A percentile compares a stretch with the other conserved stretches of the same genome.
Conservation (phyloP, 345 rosid genomes). For the Murraya koenigii region DNA sequence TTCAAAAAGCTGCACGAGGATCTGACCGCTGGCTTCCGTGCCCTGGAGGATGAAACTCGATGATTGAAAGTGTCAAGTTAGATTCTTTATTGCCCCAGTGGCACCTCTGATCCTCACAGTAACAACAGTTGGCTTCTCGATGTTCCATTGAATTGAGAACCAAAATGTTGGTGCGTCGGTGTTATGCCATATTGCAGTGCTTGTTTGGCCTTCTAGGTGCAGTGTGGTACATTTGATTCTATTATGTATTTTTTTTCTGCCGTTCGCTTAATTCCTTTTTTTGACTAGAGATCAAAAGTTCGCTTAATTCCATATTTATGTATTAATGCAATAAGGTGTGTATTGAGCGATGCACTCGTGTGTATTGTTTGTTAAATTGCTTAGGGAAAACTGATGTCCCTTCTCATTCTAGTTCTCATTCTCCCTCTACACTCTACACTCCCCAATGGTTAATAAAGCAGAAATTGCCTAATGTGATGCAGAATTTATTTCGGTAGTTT, state of each 20-base stretch:
- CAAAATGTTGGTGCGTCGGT: constrained; percentile 13
- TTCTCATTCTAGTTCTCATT: not conserved
- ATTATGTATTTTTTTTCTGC: not conserved
- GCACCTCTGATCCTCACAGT: constrained; percentile 4
- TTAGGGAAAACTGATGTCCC: not conserved
- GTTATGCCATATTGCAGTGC: constrained; percentile 16
- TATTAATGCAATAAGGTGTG: constrained; percentile 37
- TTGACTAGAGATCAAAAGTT: not conserved
- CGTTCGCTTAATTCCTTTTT: not conserved
- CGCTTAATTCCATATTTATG: constrained; percentile 6
- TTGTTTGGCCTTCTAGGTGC: constrained; percentile 16
- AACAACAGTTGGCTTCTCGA: constrained; percentile 3
- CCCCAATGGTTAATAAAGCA: not conserved
- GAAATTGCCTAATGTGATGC: not conserved
- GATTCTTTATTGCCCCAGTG: not conserved
- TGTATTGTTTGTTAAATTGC: not conserved
- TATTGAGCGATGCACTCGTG: not conserved
- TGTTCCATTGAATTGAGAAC: constrained; percentile 3
- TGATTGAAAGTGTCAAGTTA: constrained; percentile 32
- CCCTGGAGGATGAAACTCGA: constrained; percentile 91
- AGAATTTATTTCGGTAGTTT: too few relatives aligned
- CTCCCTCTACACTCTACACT: too few relatives aligned
- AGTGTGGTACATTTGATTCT: constrained; percentile 9
- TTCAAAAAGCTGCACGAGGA: constrained; percentile 83
- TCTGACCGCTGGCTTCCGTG: constrained; percentile 92